Base-by-base conservation (phyloP, 208 protist species). In the Trypanosoma brucei region DNA sequence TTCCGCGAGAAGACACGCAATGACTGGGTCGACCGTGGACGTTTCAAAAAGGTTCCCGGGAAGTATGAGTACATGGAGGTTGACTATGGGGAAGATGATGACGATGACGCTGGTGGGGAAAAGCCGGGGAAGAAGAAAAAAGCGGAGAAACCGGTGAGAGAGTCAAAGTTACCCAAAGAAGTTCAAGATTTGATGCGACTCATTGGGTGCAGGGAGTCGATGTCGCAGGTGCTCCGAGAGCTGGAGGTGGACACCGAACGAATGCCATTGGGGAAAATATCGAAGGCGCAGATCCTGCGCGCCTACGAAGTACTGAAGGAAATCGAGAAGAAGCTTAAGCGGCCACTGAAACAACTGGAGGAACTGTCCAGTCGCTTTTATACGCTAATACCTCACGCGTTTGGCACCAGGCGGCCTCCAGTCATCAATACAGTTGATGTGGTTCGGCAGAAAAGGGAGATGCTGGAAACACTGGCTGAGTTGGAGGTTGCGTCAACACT, bases 261-360 rank as follows among this genome's bases (percentile, higher is more conserved):
- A 49, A 86, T 94, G 86, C 91, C 84, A 2, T 74, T 96, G 0
- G 86, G 88, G 2, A 92, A 90, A 49, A 86, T 94, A 33, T 86
- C 79, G 7, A 94, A 94, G 65, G 51, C 31, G 38, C 84, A 91
- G 53, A 84, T 93, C 48, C 76, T 71, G 56, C 55, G 77, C 45
- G 82, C 79, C 22, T 90, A 80, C 55, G 64, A 42, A 0, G 65
- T 66, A 9, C 74, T 94, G 14, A 69, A 77, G 49, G 56, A 40
- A 59, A 82, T 90, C n/a, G 84, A 90, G 72, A 45, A 37, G 30
- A 78, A 87, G 59, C 62, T 86, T 56, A 83, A 79, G 56, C 84
- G 86, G 66, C 67, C 59, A 45, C 55, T n/a, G 1, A 62, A 78
- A 0, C 52, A 79, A 34, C 62, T 86, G 55, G 70, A 80, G 65